Evolutionary conservation across 2,329 filamentous ascomycete species (phyloP).

Genomic region (Microsporum ferrugineum): DNA sequence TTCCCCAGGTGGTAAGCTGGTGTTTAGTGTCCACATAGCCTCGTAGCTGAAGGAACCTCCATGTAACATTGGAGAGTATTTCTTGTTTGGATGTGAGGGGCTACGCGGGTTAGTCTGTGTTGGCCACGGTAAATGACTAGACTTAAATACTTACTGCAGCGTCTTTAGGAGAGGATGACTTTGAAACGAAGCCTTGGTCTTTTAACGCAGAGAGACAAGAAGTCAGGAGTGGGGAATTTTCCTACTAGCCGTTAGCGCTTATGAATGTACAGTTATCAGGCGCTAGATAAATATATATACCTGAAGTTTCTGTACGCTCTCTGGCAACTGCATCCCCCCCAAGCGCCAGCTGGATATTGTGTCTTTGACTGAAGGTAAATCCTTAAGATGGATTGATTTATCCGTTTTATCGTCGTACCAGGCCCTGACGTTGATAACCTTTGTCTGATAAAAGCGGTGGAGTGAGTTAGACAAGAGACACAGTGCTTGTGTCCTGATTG

Average conservation of each 20-base stretch:
- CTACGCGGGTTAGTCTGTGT: slow-evolving; percentile 20
- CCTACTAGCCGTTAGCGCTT: slow-evolving; percentile 5
- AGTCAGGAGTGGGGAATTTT: slow-evolving; percentile 18
- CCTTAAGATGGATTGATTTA: slow-evolving; percentile 52
- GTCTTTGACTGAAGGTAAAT: slow-evolving; percentile 42
- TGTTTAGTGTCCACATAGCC: slow-evolving; percentile 73
- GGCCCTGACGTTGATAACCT: slow-evolving; percentile 61
- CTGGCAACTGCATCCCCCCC: slow-evolving; percentile 43
- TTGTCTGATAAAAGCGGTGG: slow-evolving; percentile 71
- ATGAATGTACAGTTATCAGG: not conserved
- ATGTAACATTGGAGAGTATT: slow-evolving; percentile 63
- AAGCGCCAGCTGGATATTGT: slow-evolving; percentile 61
- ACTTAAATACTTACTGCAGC: slow-evolving; percentile 22
- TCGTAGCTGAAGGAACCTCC: slow-evolving; percentile 79
- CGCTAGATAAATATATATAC: slow-evolving; percentile 3
- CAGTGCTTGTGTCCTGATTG: slow-evolving; percentile 64
- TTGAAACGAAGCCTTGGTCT: slow-evolving; percentile 56
- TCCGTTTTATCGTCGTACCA: slow-evolving; percentile 67
- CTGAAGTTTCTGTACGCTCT: slow-evolving; percentile 26
- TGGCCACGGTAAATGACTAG: not conserved
- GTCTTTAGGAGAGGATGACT: slow-evolving; percentile 52
- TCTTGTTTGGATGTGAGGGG: slow-evolving; percentile 55
- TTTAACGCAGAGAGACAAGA: slow-evolving; percentile 52
- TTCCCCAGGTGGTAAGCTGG: slow-evolving; percentile 72
- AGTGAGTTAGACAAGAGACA: slow-evolving; percentile 67